A percentile compares a stretch with the other conserved stretches of the same genome.
phyloP scores from a whole-genome alignment of 2,329 filamentous ascomycete genomes.

The Aspergillus puulaauensis region DNA sequence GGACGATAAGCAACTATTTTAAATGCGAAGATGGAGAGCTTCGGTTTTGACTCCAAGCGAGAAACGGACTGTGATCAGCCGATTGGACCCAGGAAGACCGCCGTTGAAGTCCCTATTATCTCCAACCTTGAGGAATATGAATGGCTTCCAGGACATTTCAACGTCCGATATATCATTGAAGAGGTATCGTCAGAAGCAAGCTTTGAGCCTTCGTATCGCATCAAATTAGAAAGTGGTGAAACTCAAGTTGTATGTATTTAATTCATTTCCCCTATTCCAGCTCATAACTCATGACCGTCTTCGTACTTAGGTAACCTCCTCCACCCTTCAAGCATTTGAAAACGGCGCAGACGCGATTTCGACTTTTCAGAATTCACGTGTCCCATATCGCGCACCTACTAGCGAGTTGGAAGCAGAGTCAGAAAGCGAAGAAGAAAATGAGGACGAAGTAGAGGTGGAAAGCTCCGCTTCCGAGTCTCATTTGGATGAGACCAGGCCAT shows the following conservation, averaged over 20 bases:
- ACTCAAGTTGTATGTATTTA: conserved; percentile 31
- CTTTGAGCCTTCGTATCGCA: conserved; percentile 27
- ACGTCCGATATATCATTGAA: conserved; percentile 30
- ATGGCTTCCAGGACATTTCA: conserved; percentile 40
- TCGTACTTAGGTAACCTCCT: conserved; percentile 26
- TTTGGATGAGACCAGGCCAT: conserved; percentile 1
- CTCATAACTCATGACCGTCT: neutral
- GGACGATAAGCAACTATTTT: neutral
- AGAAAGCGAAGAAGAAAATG: neutral
- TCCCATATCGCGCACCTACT: conserved; percentile 4
- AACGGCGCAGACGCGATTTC: conserved; percentile 29
- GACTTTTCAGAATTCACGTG: conserved; percentile 20
- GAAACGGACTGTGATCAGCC: neutral
- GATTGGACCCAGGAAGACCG: conserved; percentile 8
- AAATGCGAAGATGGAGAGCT: neutral
- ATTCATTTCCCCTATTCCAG: neutral
- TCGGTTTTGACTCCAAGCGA: neutral
- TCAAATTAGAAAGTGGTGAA: conserved; percentile 39
- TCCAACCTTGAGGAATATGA: conserved; percentile 36
- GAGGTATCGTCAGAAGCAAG: conserved; percentile 22
- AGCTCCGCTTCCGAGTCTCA: conserved; percentile 3
- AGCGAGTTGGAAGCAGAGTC: conserved; percentile 1
- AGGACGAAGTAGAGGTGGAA: conserved; percentile 11
- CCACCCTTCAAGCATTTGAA: conserved; percentile 26
- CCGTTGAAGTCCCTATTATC: conserved; percentile 33